A percentile compares a stretch with the other conserved stretches of the same genome.
Conservation (phyloP, 805 yeast genomes). For the Candida schatavii region DNA sequence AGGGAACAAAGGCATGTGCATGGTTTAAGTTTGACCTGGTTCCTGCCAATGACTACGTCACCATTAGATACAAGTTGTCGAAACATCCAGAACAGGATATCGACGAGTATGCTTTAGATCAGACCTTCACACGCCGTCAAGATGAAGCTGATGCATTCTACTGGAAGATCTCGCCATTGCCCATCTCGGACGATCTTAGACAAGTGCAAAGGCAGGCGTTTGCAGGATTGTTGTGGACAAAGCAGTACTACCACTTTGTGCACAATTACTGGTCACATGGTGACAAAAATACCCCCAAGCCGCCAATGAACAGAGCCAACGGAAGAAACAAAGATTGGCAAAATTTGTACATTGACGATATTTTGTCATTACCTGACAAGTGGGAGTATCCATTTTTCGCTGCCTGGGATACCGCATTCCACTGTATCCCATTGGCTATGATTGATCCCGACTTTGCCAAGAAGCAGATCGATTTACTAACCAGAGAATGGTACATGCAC, state of each 20-base stretch:
- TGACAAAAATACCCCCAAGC: conserved; percentile 72
- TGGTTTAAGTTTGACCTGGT: conserved; percentile 78
- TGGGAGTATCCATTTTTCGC: conserved; percentile 97
- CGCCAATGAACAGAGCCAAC: conserved; percentile 76
- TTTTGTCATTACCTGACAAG: conserved; percentile 87
- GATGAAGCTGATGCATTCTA: conserved; percentile 92
- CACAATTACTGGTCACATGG: conserved; percentile 87
- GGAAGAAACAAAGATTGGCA: conserved; percentile 90
- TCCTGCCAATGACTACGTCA: conserved; percentile 84
- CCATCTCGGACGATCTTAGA: conserved; percentile 74
- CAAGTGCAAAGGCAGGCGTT: conserved; percentile 90
- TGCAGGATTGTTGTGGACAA: conserved; percentile 91
- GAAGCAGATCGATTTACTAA: conserved; percentile 77
- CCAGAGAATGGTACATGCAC: conserved; percentile 97
- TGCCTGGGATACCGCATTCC: conserved; percentile 97
- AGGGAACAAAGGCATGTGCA: conserved; percentile 84
- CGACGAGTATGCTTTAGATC: conserved; percentile 74
- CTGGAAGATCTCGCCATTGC: conserved; percentile 84
- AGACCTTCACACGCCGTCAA: conserved; percentile 63
- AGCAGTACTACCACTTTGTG: conserved; percentile 84
- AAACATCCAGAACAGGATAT: conserved; percentile 39
- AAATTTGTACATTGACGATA: conserved; percentile 83
- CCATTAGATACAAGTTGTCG: conserved; percentile 73
- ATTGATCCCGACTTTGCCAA: conserved; percentile 91
- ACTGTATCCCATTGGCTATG: conserved; percentile 89